Evolutionary conservation across 805 yeast genomes (phyloP).

Genomic region (Saccharomycopsis sp.): DNA sequence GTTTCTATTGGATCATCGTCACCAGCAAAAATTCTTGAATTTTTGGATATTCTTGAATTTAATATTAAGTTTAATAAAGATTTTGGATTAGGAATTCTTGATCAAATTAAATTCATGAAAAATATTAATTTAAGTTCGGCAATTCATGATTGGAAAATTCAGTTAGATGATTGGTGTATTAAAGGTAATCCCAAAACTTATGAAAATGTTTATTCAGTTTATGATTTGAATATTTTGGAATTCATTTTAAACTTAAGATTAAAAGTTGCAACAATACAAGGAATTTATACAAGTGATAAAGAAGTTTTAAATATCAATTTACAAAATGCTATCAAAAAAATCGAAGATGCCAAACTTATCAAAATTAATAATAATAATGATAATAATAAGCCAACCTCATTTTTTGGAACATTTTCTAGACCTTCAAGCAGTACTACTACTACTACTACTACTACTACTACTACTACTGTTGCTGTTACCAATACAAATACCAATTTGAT

Average conservation of each 20-base stretch:
- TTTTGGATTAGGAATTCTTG: no score
- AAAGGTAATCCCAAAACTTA: neutral
- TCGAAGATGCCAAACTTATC: neutral
- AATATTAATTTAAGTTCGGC: slow-evolving; percentile 33
- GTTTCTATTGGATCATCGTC: slow-evolving; percentile 58
- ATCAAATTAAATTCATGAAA: slow-evolving; percentile 24
- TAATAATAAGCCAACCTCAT: no score
- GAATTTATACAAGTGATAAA: slow-evolving; percentile 7
- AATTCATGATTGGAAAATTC: neutral
- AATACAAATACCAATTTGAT: neutral
- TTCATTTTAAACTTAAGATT: slow-evolving; percentile 6
- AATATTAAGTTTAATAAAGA: no score
- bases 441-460: neutral
- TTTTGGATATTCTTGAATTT: slow-evolving; percentile 62
- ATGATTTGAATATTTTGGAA: slow-evolving; percentile 1
- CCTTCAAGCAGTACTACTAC: neutral
- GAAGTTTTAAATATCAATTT: neutral
- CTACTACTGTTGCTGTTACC: neutral
- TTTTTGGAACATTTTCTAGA: no score
- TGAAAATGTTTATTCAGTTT: neutral
- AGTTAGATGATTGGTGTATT: neutral
- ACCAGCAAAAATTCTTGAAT: slow-evolving; percentile 56
- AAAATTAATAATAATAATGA: no score
- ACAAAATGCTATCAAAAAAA: neutral
- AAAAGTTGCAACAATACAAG: slow-evolving; percentile 1